Percentiles rank a stretch among this genome's conserved stretches.
phyloP scores from a whole-genome alignment of 129 eudicot genomes.

The Erigeron canadensis region DNA sequence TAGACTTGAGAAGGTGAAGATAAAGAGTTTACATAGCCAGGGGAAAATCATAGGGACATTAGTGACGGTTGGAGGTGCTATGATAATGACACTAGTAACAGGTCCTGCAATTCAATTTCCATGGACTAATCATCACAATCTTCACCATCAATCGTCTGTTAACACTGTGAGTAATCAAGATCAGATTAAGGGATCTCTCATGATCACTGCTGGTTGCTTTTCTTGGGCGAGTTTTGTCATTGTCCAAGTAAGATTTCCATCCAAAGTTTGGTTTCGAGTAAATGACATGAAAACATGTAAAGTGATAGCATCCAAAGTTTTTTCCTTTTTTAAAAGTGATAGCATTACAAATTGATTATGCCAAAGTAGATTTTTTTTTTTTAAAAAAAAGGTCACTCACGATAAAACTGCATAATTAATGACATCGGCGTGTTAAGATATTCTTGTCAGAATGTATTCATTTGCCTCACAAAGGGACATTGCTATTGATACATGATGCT shows the following conservation, averaged over 20 bases:
- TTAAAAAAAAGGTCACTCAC: too few species aligned
- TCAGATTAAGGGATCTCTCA: slow-evolving; percentile 50
- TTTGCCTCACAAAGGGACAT: too few species aligned
- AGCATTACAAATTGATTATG: too few species aligned
- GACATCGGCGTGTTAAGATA: background rate
- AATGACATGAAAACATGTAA: background rate
- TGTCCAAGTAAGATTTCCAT: slow-evolving; percentile 39
- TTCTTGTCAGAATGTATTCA: too few species aligned
- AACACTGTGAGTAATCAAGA: slow-evolving; percentile 36
- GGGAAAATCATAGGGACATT: slow-evolving; percentile 51
- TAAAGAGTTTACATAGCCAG: slow-evolving; percentile 41
- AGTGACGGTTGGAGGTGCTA: slow-evolving; percentile 57
- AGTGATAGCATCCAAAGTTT: too few species aligned
- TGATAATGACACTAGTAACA: slow-evolving; percentile 50
- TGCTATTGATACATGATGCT: too few species aligned
- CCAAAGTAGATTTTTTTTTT: too few species aligned
- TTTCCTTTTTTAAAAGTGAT: too few species aligned
- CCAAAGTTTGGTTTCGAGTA: background rate
- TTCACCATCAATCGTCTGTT: slow-evolving; percentile 14
- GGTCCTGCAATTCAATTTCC: slow-evolving; percentile 51
- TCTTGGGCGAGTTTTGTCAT: slow-evolving; percentile 54
- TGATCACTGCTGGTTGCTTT: slow-evolving; percentile 47
- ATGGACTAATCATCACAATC: slow-evolving; percentile 23
- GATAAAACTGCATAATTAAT: background rate
- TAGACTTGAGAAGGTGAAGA: slow-evolving; percentile 48